Percentiles rank a stretch among this genome's conserved stretches.
These are phyloP conservation scores for Metarhizium robertsii DNA, from an alignment of 2,329 filamentous ascomycete genomes.

Conservation along the genomic window DNA sequence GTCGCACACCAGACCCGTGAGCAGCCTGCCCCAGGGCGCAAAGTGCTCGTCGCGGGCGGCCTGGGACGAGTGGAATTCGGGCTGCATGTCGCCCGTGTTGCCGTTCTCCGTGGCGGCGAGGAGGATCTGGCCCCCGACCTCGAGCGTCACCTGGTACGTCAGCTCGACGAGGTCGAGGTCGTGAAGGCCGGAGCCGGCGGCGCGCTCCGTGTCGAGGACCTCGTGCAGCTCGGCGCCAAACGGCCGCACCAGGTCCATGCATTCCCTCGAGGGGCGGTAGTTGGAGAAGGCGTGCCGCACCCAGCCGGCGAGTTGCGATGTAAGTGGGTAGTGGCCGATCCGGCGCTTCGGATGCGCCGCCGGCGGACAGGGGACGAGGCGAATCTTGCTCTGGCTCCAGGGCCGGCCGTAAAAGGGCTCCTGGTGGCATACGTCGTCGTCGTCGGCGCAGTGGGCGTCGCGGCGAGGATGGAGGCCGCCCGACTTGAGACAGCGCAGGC, in stretches of 20 bases:
- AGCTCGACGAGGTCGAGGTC: constrained; percentile 4
- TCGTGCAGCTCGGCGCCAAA: constrained; percentile 2
- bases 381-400: background rate
- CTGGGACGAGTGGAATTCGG: background rate
- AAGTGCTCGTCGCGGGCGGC: constrained; percentile 5
- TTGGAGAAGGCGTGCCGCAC: background rate
- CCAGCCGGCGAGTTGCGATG: constrained; percentile 3
- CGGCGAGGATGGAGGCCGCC: background rate
- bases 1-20: constrained; percentile 7
- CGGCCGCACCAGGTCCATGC: background rate
- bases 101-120: constrained; percentile 1
- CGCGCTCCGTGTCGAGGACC: background rate
- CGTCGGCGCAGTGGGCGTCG: background rate
- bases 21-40: constrained; percentile 4
- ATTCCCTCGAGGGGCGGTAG: background rate
- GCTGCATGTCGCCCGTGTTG: background rate
- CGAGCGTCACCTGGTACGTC: constrained; percentile 1
- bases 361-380: background rate
- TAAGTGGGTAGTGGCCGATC: constrained; percentile 3
- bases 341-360: background rate
- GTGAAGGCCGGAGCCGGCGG: background rate
- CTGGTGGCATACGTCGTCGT: background rate
- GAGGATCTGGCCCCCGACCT: constrained; percentile 3
- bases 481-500: background rate
- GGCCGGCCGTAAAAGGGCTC: background rate